Percentiles rank a stretch among this genome's conserved stretches.
Evolutionary conservation across 202 grass and related monocot genomes (phyloP).

Genomic region (Saccharum hybrid): DNA sequence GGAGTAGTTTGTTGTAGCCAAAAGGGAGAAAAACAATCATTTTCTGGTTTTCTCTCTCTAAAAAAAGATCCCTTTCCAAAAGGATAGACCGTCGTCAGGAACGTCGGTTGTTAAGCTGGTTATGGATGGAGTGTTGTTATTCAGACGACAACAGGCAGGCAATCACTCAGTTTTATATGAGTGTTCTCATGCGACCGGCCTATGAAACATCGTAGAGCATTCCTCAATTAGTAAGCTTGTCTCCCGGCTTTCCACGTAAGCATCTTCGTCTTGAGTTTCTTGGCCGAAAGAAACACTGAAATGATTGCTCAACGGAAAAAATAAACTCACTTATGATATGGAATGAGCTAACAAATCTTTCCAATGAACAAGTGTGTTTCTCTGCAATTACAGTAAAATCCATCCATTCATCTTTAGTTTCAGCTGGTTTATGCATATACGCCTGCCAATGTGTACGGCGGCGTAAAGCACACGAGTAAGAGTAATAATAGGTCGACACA

Average conservation of each 20-base stretch:
- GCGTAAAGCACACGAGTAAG: conserved; percentile 28
- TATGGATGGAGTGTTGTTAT: conserved; percentile 12
- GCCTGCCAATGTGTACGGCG: conserved; percentile 31
- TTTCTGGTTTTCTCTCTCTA: background rate
- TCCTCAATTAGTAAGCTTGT: conserved; percentile 21
- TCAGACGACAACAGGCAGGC: conserved; percentile 14
- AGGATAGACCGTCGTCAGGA: conserved; percentile 24
- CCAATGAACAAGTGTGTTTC: background rate
- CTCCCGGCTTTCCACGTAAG: conserved; percentile 37
- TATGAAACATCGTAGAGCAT: conserved; percentile 19
- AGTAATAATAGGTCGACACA: conserved; percentile 49
- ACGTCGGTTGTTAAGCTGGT: conserved; percentile 40
- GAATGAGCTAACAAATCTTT: background rate
- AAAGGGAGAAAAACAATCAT: background rate
- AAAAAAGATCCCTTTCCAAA: conserved; percentile 41
- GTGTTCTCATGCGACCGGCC: conserved; percentile 15
- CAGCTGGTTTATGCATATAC: background rate
- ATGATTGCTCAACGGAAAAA: conserved; percentile 35
- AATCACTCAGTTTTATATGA: background rate
- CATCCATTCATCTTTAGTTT: background rate
- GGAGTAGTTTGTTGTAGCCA: background rate
- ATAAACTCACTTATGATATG: background rate
- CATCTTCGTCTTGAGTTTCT: conserved; percentile 1
- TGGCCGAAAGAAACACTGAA: conserved; percentile 38
- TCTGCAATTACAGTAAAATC: background rate